phyloP scores from a whole-genome alignment of 768 basidiomycete species.

The Mycena rosella region DNA sequence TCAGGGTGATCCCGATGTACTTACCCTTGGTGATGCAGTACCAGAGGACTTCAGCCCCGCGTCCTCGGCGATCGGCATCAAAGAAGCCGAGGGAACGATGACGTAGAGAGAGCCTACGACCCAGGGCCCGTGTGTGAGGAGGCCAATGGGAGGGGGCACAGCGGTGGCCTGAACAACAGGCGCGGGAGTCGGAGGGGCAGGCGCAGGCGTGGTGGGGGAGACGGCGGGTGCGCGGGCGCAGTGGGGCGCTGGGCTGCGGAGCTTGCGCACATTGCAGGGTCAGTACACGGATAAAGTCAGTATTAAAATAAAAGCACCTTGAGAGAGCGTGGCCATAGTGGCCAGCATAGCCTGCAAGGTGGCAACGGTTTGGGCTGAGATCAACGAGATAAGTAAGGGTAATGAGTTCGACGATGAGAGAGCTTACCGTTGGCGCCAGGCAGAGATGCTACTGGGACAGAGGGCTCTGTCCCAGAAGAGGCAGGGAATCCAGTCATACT shows the following conservation, averaged over 20 bases:
- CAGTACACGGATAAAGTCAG: too few relatives aligned
- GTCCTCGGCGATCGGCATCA: neutral
- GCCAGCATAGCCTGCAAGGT: neutral
- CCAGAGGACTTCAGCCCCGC: neutral
- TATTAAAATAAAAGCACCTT: too few relatives aligned
- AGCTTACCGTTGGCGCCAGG: too few relatives aligned
- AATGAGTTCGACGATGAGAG: too few relatives aligned
- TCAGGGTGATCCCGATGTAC: constrained; percentile 20
- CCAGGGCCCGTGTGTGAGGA: constrained; percentile 5
- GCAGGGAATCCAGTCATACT: too few relatives aligned
- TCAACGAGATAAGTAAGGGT: neutral
- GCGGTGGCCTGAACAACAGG: neutral
- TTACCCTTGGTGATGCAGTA: constrained; percentile 15
- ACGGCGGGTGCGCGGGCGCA: neutral
- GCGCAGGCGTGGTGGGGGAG: neutral
- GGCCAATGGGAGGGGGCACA: neutral
- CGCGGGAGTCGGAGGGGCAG: neutral
- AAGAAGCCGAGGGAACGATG: neutral
- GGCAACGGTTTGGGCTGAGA: neutral
- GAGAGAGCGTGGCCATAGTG: neutral
- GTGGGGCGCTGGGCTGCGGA: too few relatives aligned
- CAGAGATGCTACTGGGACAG: too few relatives aligned
- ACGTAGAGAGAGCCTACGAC: constrained; percentile 1
- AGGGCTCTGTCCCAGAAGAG: too few relatives aligned
- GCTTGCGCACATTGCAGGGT: too few relatives aligned